Percentiles rank a stretch among this genome's conserved stretches.
Evolutionary conservation across 768 basidiomycete species (phyloP).

Genomic region (Tubosaeta sp.): DNA sequence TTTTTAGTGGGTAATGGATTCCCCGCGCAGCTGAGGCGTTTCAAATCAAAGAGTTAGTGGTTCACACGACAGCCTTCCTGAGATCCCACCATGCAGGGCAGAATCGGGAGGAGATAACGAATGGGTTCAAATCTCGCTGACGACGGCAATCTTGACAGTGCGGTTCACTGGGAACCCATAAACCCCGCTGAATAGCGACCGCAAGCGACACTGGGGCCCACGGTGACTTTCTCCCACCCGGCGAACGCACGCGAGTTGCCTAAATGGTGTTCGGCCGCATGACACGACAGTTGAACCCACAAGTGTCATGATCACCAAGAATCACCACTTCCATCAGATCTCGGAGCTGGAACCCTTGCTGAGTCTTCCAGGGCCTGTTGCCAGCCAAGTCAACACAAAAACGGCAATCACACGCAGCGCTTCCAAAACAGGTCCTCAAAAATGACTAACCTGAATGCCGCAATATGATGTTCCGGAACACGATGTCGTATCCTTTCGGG

Average conservation of each 20-base stretch:
- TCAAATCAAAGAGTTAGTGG: neutral
- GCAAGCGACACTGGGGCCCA: constrained; percentile 3
- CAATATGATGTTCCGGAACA: constrained; percentile 19
- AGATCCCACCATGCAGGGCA: neutral
- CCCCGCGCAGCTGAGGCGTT: constrained; percentile 1
- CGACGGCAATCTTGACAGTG: constrained; percentile 10
- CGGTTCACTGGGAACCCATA: constrained; percentile 9
- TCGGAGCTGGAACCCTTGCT: constrained; percentile 3
- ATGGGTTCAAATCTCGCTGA: constrained; percentile 2
- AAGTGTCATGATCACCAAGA: constrained; percentile 15
- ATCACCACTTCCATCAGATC: constrained; percentile 16
- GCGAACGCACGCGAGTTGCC: constrained; percentile 2
- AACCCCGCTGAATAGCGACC: constrained; percentile 15
- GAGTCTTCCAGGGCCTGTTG: neutral
- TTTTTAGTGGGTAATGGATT: neutral
- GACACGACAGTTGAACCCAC: constrained; percentile 5
- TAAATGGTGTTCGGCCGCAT: constrained; percentile 6
- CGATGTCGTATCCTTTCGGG: constrained; percentile 19
- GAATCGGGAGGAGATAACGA: constrained; percentile 5
- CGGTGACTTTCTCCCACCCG: constrained; percentile 6
- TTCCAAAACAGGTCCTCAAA: constrained; percentile 15
- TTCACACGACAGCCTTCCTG: constrained; percentile 14
- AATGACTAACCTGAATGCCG: constrained; percentile 8
- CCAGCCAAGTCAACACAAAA: constrained; percentile 6
- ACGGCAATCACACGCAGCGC: constrained; percentile 10